A percentile compares a stretch with the other conserved stretches of the same genome.
Conservation (phyloP, 257 asterid genomes). For the Przewalskia tangutica region DNA sequence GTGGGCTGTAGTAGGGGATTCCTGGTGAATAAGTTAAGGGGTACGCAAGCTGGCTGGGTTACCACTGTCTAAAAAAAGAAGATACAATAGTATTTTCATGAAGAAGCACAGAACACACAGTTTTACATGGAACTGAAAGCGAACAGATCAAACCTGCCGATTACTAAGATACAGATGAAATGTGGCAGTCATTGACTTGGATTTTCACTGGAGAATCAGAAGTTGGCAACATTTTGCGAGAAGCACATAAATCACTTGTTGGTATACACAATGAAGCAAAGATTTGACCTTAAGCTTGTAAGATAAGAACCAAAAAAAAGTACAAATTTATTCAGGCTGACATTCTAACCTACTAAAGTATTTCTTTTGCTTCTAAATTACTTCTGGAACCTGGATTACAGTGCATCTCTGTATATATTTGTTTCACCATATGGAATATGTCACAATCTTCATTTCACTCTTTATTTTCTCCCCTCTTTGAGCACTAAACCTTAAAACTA, state of each 20-base stretch:
- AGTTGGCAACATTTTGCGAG: not conserved
- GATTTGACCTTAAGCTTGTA: not conserved
- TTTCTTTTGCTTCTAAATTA: not conserved
- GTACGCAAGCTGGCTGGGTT: not conserved
- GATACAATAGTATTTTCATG: not conserved
- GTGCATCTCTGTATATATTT: not conserved
- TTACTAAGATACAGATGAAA: not conserved
- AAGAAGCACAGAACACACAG: not conserved
- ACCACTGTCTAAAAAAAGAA: not conserved
- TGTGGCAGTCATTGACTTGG: not conserved
- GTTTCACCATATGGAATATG: not conserved
- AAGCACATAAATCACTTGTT: not conserved
- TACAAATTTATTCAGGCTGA: not conserved
- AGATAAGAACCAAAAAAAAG: not conserved
- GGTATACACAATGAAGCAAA: not conserved
- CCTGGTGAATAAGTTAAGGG: not conserved
- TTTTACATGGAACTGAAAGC: not conserved
- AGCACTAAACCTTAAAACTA: slow-evolving; percentile 11
- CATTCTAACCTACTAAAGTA: not conserved
- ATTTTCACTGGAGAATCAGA: not conserved
- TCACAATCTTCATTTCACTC: not conserved
- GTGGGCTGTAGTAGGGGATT: not conserved
- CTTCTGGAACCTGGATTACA: not conserved
- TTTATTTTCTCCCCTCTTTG: slow-evolving; percentile 16
- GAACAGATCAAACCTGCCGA: not conserved